These are phyloP conservation scores for Syzygium syzygioides DNA, from an alignment of 441 rosid species.

Conservation along the genomic window DNA sequence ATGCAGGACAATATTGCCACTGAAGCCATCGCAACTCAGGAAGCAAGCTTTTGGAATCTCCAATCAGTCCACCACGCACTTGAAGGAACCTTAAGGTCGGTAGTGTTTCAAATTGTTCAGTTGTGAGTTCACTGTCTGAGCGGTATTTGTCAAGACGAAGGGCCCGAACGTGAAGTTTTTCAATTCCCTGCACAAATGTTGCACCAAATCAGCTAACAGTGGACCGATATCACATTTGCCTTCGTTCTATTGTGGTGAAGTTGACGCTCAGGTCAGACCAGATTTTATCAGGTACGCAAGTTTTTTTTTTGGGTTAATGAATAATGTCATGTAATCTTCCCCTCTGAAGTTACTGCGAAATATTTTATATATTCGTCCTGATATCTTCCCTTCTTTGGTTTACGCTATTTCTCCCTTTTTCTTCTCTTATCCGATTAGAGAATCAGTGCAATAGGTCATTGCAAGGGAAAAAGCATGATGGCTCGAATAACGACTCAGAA, in stretches of 20 bases:
- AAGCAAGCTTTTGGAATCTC: background rate
- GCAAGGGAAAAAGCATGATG: rapidly evolving
- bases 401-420: background rate
- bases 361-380: rapidly evolving
- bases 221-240: background rate
- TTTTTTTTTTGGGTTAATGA: rapidly evolving
- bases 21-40: background rate
- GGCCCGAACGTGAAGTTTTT: rapidly evolving
- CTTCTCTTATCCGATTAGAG: rapidly evolving
- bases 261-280: background rate
- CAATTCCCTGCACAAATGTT: background rate
- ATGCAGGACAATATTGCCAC: background rate
- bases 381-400: background rate
- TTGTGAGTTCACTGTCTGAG: rapidly evolving
- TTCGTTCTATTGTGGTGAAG: background rate
- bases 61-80: rapidly evolving
- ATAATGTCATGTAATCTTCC: background rate
- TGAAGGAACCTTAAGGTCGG: background rate
- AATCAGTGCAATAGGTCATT: background rate
- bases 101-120: background rate
- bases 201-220: background rate
- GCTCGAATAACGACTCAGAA: background rate
- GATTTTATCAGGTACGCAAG: background rate
- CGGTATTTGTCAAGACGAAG: rapidly evolving
- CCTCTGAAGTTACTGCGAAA: background rate